Base-by-base conservation (phyloP, 2,329 filamentous ascomycete genomes). In the Apiospora phragmitis region DNA sequence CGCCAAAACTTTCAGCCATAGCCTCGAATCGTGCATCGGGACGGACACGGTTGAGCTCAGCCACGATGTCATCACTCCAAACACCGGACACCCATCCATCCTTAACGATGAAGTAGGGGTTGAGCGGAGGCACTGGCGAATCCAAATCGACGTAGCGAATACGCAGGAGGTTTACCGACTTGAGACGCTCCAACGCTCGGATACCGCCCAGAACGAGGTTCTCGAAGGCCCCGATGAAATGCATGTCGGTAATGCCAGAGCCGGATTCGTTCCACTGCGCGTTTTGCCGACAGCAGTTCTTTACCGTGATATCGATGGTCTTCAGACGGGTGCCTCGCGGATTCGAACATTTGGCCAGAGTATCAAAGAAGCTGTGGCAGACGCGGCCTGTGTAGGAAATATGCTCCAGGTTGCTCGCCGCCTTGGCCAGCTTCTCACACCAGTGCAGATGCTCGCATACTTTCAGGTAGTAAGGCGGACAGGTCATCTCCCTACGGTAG, bases 61-160 rank as follows among this genome's bases (percentile, higher is more conserved):
- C 82, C 12, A 94, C 81, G 65, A 94, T 93, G 9, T 83, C 79
- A 11, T 92, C 88, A 77, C 90, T 94, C 92, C 92, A 94, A 1
- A 94, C 86, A 6, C 92, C 92, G 1, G 88, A 90, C 75, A 90
- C 92, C 75, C 84, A 81, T 47, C 87, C 87, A 65, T 89, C 84
- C 43, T 86, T 83, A 55, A 94, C 81, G 70, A 91, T 83, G 77
- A 94, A 94, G 76, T 91, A 93, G 0, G 92, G 92, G 75, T 94
- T 94, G 5, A 94, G 81, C 1, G 90, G 88, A 4, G 91, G 92
- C 18, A 92, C 85, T 3, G 90, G 88, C 2, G 91, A 93, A 77
- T 94, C 92, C 7, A 94, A 84, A 79, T 94, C 92, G 69, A 94
- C 90, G 76, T 93, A 94, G 69, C 92, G 89, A 76, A 94, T 93